Conservation (phyloP, 805 yeast species). For the Pichia paraexigua region DNA sequence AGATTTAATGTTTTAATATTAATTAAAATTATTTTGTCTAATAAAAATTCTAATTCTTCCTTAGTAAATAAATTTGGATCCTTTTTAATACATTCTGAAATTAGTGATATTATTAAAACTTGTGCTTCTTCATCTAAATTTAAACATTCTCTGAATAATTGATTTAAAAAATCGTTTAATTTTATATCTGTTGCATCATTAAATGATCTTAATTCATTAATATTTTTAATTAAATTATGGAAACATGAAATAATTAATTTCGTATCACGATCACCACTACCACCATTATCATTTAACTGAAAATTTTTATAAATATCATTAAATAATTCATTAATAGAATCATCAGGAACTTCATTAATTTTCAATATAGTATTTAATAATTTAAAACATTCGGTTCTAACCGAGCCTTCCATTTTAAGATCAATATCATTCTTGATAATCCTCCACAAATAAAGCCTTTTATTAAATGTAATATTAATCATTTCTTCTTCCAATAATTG, state of each 20-base stretch:
- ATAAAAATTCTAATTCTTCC: neutral
- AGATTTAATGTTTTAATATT: conserved; percentile 3
- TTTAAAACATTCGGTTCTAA: conserved; percentile 42
- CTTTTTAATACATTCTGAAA: conserved; percentile 16
- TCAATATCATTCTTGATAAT: conserved; percentile 48
- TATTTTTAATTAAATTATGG: conserved; percentile 38
- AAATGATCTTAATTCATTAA: neutral
- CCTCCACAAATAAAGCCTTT: conserved; percentile 73
- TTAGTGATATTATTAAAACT: conserved; percentile 10
- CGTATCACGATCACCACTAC: conserved; percentile 29
- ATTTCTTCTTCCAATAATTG: conserved; percentile 42
- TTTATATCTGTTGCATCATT: conserved; percentile 1
- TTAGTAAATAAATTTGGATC: neutral
- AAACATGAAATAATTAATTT: conserved; percentile 37
- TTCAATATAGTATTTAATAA: conserved; percentile 50
- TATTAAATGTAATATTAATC: conserved; percentile 43
- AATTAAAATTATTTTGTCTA: neutral
- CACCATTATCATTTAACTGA: conserved; percentile 24
- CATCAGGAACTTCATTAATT: conserved; percentile 42
- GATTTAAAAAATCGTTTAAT: conserved; percentile 11
- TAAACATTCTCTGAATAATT: conserved; percentile 5
- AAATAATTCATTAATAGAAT: conserved; percentile 45
- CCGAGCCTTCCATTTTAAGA: conserved; percentile 23
- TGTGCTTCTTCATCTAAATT: conserved; percentile 10
- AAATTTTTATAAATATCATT: conserved; percentile 45